Evolutionary conservation across 169 alveolate species (phyloP).

Genomic region (Theileria equi): DNA sequence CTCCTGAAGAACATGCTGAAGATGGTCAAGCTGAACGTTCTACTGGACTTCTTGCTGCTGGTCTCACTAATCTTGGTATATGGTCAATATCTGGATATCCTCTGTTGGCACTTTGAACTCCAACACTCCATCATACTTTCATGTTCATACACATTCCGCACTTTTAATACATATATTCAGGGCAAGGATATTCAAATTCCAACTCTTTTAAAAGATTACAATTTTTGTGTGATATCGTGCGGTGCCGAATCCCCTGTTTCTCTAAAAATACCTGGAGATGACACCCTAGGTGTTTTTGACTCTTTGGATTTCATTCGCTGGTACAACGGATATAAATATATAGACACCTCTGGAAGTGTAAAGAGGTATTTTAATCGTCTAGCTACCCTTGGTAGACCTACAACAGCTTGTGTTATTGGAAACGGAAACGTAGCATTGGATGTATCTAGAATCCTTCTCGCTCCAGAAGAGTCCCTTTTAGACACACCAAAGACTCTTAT

Average conservation of each 20-base stretch:
- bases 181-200: conserved; percentile 62
- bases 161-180: neutral
- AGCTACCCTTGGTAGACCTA: neutral
- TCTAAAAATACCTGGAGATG: conserved; percentile 6
- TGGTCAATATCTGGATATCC: neutral
- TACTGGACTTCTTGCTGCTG: neutral
- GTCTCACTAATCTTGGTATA: neutral
- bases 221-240: conserved; percentile 68
- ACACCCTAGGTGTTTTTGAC: conserved; percentile 39
- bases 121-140: neutral
- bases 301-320: conserved; percentile 27
- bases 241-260: conserved; percentile 75
- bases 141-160: neutral
- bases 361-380: neutral
- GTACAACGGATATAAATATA: conserved; percentile 29
- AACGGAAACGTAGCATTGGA: conserved; percentile 87
- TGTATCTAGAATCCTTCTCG: conserved; percentile 71
- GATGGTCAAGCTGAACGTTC: neutral
- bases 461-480: conserved; percentile 1
- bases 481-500: conserved; percentile 6
- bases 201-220: conserved; percentile 55
- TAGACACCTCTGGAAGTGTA: neutral
- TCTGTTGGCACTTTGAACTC: neutral
- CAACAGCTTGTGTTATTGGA: conserved; percentile 69
- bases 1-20: neutral